phyloP scores from a whole-genome alignment of 1,139 yeast species.

The Nakaseomyces glabratus region DNA sequence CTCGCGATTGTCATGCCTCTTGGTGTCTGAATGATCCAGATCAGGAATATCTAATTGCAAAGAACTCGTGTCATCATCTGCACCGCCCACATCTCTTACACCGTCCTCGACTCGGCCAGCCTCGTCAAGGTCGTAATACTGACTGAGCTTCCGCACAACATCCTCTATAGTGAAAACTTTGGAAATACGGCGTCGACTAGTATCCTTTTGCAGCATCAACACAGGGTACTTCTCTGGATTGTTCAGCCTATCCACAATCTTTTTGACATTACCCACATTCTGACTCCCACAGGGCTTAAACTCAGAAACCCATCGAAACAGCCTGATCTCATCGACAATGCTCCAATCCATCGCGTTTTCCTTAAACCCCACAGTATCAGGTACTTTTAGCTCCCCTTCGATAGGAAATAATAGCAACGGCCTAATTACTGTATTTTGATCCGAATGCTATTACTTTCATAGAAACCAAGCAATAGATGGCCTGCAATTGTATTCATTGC shows the following conservation, averaged over 20 bases:
- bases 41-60: no score
- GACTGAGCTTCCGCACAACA: conserved; percentile 49
- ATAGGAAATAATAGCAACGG: no score
- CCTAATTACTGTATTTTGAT: no score
- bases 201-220: conserved; percentile 24
- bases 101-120: conserved; percentile 5
- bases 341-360: conserved; percentile 42
- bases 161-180: conserved; percentile 40
- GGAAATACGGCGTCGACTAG: conserved; percentile 16
- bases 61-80: conserved; percentile 22
- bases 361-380: no score
- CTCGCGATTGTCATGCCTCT: no score
- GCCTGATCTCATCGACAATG: conserved; percentile 54
- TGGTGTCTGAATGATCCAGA: no score
- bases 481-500: no score
- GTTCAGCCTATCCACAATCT: conserved; percentile 46
- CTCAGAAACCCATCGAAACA: conserved; percentile 59
- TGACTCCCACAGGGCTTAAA: conserved; percentile 51
- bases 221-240: conserved; percentile 28
- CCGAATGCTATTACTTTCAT: no score
- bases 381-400: no score
- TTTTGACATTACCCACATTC: conserved; percentile 51
- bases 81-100: conserved; percentile 6
- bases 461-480: no score
- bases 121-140: conserved; percentile 41